A percentile compares a stretch with the other conserved stretches of the same genome.
Conservation (phyloP, 257 asterid species). For the Plantago major region DNA sequence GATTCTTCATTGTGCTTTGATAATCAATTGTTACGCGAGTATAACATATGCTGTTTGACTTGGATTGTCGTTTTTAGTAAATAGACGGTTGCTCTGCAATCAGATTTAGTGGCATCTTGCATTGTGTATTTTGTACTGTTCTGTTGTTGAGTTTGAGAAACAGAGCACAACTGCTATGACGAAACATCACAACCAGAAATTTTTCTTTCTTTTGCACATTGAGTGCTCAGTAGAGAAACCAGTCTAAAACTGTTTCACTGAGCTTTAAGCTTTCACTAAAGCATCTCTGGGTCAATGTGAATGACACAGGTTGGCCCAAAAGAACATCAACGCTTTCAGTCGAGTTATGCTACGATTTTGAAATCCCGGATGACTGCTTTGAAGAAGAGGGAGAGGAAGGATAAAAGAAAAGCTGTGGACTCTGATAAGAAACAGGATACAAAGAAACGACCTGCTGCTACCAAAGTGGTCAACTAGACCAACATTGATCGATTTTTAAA, state of each 20-base stretch:
- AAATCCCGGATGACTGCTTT: slow-evolving; percentile 87
- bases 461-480: slow-evolving; percentile 30
- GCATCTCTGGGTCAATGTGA: slow-evolving; percentile 16
- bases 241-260: neutral
- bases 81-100: too few relatives aligned
- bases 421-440: slow-evolving; percentile 52
- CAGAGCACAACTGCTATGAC: too few relatives aligned
- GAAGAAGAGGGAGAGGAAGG: slow-evolving; percentile 95
- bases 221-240: neutral
- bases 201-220: too few relatives aligned
- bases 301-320: slow-evolving; percentile 73
- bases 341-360: slow-evolving; percentile 81
- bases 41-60: too few relatives aligned
- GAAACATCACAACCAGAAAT: too few relatives aligned
- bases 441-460: slow-evolving; percentile 42
- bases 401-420: slow-evolving; percentile 64
- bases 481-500: slow-evolving; percentile 5
- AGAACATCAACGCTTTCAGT: slow-evolving; percentile 87
- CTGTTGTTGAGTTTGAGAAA: too few relatives aligned
- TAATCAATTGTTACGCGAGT: too few relatives aligned
- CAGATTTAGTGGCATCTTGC: too few relatives aligned
- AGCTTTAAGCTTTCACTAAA: slow-evolving; percentile 5
- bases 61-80: too few relatives aligned
- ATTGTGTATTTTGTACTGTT: too few relatives aligned
- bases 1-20: too few relatives aligned